Conservation (phyloP, 495 filamentous ascomycete species). For the Bombardia bombarda region DNA sequence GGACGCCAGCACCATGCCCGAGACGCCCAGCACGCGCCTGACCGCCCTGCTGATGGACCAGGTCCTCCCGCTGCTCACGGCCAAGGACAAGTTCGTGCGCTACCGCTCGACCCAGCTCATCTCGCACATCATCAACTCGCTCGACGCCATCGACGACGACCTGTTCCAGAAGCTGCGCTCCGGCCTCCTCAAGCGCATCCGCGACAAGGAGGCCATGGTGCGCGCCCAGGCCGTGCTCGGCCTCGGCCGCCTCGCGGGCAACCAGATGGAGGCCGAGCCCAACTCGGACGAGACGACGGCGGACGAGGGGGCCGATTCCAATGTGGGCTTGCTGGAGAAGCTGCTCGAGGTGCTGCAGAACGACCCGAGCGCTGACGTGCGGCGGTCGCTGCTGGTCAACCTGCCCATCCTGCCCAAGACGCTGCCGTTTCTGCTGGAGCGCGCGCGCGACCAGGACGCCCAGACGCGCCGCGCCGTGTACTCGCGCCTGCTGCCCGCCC, state of each 20-base stretch:
- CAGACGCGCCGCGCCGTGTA: conserved; percentile 79
- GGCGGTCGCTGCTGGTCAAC: conserved; percentile 80
- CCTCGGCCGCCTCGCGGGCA: conserved; percentile 73
- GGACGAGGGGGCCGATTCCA: conserved; percentile 48
- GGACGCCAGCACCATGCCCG: conserved; percentile 55
- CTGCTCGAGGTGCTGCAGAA: conserved; percentile 91
- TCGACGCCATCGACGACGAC: conserved; percentile 85
- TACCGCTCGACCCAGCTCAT: conserved; percentile 86
- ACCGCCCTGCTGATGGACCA: conserved; percentile 60
- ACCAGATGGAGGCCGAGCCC: conserved; percentile 67
- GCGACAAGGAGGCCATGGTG: conserved; percentile 88
- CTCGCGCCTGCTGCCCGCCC: conserved; percentile 73
- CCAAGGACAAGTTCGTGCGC: conserved; percentile 87
- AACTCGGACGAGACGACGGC: conserved; percentile 58
- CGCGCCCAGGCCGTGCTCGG: conserved; percentile 92
- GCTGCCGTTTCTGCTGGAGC: conserved; percentile 85
- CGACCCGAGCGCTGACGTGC: conserved; percentile 87
- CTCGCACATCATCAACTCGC: conserved; percentile 77
- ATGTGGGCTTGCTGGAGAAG: conserved; percentile 61
- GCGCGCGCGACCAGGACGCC: conserved; percentile 81
- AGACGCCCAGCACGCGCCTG: conserved; percentile 76
- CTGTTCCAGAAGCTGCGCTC: conserved; percentile 72
- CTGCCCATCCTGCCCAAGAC: conserved; percentile 72
- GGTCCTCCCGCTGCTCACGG: conserved; percentile 59
- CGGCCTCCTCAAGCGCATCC: conserved; percentile 71